These are phyloP conservation scores for Hypoxylon trugodes DNA, from an alignment of 495 filamentous ascomycete species.

Conservation along the genomic window DNA sequence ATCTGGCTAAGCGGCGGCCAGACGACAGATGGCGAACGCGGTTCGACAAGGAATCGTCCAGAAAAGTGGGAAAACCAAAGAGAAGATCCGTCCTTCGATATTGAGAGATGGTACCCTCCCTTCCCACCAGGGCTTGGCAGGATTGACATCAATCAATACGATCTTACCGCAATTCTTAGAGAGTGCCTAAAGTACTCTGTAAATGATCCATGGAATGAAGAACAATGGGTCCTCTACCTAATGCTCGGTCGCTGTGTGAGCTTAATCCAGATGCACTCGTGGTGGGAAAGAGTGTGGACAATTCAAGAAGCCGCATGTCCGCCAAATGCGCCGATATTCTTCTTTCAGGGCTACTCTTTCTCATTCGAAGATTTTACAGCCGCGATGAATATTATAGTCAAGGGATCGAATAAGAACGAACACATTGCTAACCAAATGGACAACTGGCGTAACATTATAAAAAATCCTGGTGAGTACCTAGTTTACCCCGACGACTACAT, in stretches of 20 bases:
- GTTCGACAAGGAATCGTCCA: too few species aligned
- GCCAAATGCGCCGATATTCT: background rate
- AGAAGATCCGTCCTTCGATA: too few species aligned
- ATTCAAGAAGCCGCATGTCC: slow-evolving; percentile 16
- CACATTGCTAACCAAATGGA: too few species aligned
- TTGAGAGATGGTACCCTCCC: background rate
- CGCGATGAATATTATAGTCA: background rate
- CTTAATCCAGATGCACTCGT: background rate
- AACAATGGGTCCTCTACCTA: background rate
- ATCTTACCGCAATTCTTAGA: slow-evolving; percentile 2
- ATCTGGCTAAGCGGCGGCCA: slow-evolving; percentile 9
- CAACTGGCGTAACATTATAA: background rate
- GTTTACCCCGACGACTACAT: too few species aligned
- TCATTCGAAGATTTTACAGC: background rate
- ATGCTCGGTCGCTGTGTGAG: background rate
- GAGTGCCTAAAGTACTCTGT: background rate
- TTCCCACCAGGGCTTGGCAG: background rate
- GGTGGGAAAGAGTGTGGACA: slow-evolving; percentile 26
- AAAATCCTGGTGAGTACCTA: too few species aligned
- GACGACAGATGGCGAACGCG: background rate
- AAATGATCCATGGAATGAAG: background rate
- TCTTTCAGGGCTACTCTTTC: slow-evolving; percentile 3
- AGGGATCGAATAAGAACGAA: background rate
- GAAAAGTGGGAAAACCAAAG: background rate
- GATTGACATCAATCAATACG: slow-evolving; percentile 4